Evolutionary conservation across 2,329 filamentous ascomycete species (phyloP), one percentile per base, ranked within the genome.

Genomic region (Phaeosphaeriaceae sp.): DNA sequence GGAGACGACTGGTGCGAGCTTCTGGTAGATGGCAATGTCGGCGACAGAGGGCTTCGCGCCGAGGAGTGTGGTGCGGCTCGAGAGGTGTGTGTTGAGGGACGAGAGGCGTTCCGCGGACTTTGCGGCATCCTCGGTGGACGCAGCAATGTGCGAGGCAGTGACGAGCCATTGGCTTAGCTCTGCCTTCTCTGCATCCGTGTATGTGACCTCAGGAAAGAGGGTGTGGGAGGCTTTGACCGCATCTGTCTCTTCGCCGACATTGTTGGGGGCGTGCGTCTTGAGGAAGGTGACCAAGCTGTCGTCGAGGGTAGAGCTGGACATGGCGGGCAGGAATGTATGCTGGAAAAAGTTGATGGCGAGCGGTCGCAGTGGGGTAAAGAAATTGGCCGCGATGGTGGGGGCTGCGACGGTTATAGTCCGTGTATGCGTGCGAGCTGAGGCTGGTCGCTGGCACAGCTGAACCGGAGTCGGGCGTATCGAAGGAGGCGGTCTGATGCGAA

Each of bases 131-230:
- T 88, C 84, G 58, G 86, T 57, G 31, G 84, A 75, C 33, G 82
- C 79, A 72, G 86, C 86, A 73, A 96, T 86, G 66, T 90, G 88
- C 60, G 89, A 85, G 44, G 91, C 88, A 47, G 91, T 91, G 73
- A 88, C 89, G 74, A 94, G 85, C 93, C 93, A 97, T 83, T 95
- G 90, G 79, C 90, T 88, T 77, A 97, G 90, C 81, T 97, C 92
- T 19, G 90, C 86, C 81, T 93, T 89, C 81, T 98, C 93, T 65
- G 88, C 85, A 70, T 89, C 83, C 62, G 87, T 88, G 83, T 95
- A 96, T 70, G 86, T 88, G 74, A 86, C 85, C 63, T 85, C 80
- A 64, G 86, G 83, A 81, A 92, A 88, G 72, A 94, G 91, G 75
- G 84, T 86, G 77, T 84, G 79, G 60, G 81, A 82, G 63, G 81